Evolutionary conservation across 2,329 filamentous ascomycete species (phyloP), one percentile per base, ranked within the genome.

Genomic region (Xylariaceae sp.): DNA sequence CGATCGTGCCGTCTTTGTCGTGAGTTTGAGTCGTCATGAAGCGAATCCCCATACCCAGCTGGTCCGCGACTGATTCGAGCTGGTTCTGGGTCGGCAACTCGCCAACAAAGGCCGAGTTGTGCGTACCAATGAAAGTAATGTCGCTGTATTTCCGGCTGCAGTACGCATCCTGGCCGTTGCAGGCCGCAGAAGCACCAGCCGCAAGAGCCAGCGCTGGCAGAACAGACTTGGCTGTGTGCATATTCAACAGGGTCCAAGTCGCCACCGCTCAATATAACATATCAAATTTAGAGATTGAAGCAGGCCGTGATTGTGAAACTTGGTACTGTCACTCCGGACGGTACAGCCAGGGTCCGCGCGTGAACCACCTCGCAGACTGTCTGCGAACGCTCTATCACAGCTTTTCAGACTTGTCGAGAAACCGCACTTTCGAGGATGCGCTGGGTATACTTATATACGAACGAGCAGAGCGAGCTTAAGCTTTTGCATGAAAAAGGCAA

Each of bases 11-110:
- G 49, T 75, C 68, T 47, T 75, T 68, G 36, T 76, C 69, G 61
- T 86, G 85, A 2, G 83, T 83, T 66, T 88, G 84, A 22, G 77
- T 82, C 61, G 86, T 81, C 12, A 89, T 69, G 58, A 84, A 84
- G 18, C 86, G 79, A 39, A 88, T 77, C 14, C 86, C 86, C 31
- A 80, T 71, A 47, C 80, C 69, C 10, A 89, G 73, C 63, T 88
- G 84, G 2, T 72, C 69, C 19, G 76, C 76, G 19, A 84, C 77
- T 5, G 78, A 75, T 46, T 83, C 73, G 55, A 81, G 79, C 63
- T 89, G 85, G 67, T 87, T 86, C 54, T 85, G 70, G 51, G 75
- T 68, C 1, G 75, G 74, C 9, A 76, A 61, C 46, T 73, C 59
- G 39, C 85, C 82, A 39, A 85, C 78, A 62, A 88, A 88, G 36